Evolutionary conservation across 192 early-diverging fungal species (phyloP).

Genomic region (Coemansia sp.): DNA sequence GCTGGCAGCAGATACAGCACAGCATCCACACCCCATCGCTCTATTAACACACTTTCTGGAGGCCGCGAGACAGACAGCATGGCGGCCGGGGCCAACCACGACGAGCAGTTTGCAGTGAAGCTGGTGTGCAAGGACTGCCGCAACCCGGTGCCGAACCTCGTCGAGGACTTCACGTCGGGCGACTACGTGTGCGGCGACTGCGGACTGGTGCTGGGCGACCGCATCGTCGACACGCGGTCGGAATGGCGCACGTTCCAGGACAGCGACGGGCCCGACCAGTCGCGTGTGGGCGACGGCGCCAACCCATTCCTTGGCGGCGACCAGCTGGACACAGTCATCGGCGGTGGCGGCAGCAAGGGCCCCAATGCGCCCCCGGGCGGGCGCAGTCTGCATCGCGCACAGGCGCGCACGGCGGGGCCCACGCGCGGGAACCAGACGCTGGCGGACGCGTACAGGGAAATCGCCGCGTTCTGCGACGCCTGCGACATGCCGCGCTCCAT

Average conservation of each 20-base stretch:
- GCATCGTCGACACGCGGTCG: constrained; percentile 91
- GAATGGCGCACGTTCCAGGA: constrained; percentile 75
- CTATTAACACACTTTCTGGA: too few species aligned
- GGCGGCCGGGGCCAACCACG: background rate
- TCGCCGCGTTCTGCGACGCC: constrained; percentile 76
- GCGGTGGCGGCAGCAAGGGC: constrained; percentile 76
- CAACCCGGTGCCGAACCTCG: constrained; percentile 76
- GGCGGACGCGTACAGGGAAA: constrained; percentile 74
- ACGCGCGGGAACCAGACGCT: constrained; percentile 71
- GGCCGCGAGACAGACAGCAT: background rate
- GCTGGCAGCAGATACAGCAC: too few species aligned
- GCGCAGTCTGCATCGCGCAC: constrained; percentile 15
- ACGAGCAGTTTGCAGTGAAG: constrained; percentile 6
- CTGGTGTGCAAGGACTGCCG: constrained; percentile 73
- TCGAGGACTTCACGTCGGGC: constrained; percentile 89
- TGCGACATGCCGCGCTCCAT: constrained; percentile 75
- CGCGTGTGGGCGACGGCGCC: constrained; percentile 19
- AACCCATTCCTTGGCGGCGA: constrained; percentile 24
- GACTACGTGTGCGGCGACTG: constrained; percentile 93
- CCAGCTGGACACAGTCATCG: constrained; percentile 58
- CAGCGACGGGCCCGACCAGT: constrained; percentile 27
- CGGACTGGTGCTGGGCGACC: constrained; percentile 83
- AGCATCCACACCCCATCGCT: too few species aligned
- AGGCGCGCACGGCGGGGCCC: constrained; percentile 20
- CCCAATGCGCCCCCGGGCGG: background rate